Percentiles rank a stretch among this genome's conserved stretches.
These are phyloP conservation scores for Beta lomatogona DNA, from an alignment of 179 eudicot genomes.

Conservation along the genomic window DNA sequence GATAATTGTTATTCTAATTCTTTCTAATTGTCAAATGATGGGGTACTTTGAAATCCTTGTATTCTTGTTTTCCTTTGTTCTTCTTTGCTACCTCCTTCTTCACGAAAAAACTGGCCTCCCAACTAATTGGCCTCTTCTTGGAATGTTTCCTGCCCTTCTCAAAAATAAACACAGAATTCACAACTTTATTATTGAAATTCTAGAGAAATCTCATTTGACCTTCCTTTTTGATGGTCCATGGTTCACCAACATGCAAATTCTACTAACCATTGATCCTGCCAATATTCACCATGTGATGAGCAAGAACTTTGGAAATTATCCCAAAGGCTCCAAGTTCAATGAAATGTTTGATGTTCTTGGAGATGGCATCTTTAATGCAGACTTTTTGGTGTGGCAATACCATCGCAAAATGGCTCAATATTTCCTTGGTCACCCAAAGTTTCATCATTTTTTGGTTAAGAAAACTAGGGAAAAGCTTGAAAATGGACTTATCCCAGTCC, in stretches of 20 bases:
- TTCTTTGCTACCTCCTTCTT: conserved; percentile 4
- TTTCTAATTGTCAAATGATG: neutral
- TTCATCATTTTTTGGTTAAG: conserved; percentile 29
- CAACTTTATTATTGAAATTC: neutral
- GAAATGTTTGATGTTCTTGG: conserved; percentile 53
- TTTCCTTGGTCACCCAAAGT: conserved; percentile 31
- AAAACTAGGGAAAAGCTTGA: conserved; percentile 35
- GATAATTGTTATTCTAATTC: neutral
- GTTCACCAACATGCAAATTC: conserved; percentile 39
- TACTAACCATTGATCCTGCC: conserved; percentile 43
- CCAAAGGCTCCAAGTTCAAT: conserved; percentile 35
- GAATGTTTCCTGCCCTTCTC: conserved; percentile 32
- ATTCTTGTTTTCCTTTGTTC: neutral
- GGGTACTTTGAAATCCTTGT: neutral
- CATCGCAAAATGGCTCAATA: conserved; percentile 39
- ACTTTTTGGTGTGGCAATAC: conserved; percentile 39
- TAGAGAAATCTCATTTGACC: conserved; percentile 18
- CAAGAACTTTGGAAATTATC: conserved; percentile 33
- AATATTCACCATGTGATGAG: conserved; percentile 45
- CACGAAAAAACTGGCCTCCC: conserved; percentile 27
- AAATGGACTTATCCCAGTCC: conserved; percentile 24
- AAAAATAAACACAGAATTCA: conserved; percentile 24
- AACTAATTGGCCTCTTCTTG: conserved; percentile 39
- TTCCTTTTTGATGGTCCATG: conserved; percentile 46
- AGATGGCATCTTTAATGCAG: conserved; percentile 48